These are phyloP conservation scores for Phytophthora cactorum DNA, from an alignment of 352 stramenopile species.

Conservation along the genomic window DNA sequence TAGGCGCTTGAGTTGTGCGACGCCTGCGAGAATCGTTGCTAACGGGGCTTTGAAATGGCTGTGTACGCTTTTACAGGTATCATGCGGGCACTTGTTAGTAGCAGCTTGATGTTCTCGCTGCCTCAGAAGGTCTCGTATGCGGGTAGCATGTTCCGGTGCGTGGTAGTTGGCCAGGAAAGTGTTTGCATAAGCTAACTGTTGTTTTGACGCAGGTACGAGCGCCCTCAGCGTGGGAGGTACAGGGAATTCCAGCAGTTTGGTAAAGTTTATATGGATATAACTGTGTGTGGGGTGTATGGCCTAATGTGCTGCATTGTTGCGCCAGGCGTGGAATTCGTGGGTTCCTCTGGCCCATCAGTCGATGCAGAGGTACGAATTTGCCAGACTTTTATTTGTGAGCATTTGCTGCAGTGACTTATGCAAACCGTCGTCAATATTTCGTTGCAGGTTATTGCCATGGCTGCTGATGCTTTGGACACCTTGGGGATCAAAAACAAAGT, in stretches of 20 bases:
- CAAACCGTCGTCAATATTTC: not conserved
- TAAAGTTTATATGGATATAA: constrained; percentile 21
- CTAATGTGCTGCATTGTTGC: constrained; percentile 8
- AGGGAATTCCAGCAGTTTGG: constrained; percentile 91
- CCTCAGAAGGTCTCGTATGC: constrained; percentile 87
- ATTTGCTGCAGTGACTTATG: constrained; percentile 1
- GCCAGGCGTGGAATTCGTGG: constrained; percentile 81
- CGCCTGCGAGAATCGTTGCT: not conserved
- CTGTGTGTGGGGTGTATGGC: not conserved
- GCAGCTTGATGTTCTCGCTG: constrained; percentile 73
- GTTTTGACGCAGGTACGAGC: constrained; percentile 69
- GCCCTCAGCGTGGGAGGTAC: constrained; percentile 85
- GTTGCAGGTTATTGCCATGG: constrained; percentile 80
- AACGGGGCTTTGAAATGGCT: not conserved
- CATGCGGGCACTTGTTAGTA: constrained; percentile 79
- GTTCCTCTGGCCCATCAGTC: constrained; percentile 74
- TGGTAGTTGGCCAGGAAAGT: not conserved
- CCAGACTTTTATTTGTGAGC: not conserved
- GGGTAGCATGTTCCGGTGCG: constrained; percentile 89
- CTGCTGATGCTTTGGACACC: constrained; percentile 54
- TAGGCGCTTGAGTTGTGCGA: constrained; percentile 12
- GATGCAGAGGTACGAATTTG: constrained; percentile 68
- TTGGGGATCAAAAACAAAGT: constrained; percentile 71
- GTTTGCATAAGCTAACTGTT: constrained; percentile 1
- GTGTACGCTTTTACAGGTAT: constrained; percentile 47